Evolutionary conservation across 2,329 filamentous ascomycete genomes (phyloP), one percentile per base, ranked within the genome.

Genomic region (Alternaria gaisen): DNA sequence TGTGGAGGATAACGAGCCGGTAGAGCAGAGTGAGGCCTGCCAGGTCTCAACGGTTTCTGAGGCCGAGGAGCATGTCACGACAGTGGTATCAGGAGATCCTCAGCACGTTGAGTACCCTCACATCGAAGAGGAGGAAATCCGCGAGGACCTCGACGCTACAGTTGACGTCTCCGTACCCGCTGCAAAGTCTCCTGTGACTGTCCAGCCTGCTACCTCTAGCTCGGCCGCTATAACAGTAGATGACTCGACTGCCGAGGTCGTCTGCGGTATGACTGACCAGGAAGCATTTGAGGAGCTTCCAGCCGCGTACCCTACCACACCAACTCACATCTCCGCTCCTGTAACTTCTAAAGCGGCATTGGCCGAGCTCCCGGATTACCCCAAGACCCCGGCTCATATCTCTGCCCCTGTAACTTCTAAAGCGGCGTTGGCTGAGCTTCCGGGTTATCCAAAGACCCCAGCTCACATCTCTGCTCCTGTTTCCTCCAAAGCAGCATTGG

Each of bases 371-470:
- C 68, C 70, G 9, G 64, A 42, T 26, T 70, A 70, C 22, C 70
- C 70, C 10, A 67, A 71, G 56, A 71, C 68, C 4, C 70, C 69
- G 11, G 53, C 53, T 26, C 62, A 65, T 34, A 59, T 67, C 42
- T n/a, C 41, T 4, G 62, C 62, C n/a, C 57, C 60, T 11, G 32
- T 63, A 4, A 57, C 58, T n/a, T 50, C 53, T 8, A 60, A 63
- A 20, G 52, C 26, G 24, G 60, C 56, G 38, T 53, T 63, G 30
- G 60, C 56, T 6, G 69, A 73, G 61, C 58, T 74, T n/a, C 68
- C 70, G 9, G 64, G 44, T 26, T 70, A 70, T 22, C 70, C 70
- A 10, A 67, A 71, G 56, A 71, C 68, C 4, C 70, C 69, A 16
- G 52, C 53, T 26, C 62, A 65, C 41, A 59, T 67, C 42, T n/a